Evolutionary conservation across 768 basidiomycete genomes (phyloP).

Genomic region (Termitomyces sp.): DNA sequence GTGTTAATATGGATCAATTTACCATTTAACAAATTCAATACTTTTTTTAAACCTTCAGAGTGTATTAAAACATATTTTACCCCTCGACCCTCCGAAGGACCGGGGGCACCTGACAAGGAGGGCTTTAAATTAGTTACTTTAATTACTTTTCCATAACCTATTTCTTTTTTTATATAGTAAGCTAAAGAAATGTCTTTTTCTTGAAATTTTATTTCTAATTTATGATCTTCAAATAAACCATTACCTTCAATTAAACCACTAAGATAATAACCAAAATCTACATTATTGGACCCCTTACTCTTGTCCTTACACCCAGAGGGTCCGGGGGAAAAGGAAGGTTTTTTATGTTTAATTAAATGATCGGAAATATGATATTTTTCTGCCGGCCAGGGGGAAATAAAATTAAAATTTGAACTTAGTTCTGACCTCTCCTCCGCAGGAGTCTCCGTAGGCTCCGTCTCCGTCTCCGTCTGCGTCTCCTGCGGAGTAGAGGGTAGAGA

Average conservation of each 20-base stretch:
- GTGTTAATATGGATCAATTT: neutral
- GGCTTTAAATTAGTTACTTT: neutral
- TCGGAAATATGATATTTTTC: too few relatives aligned
- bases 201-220: slow-evolving; percentile 1
- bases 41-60: neutral
- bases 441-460: too few relatives aligned
- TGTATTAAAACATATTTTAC: neutral
- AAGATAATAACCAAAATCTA: slow-evolving; percentile 1
- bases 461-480: too few relatives aligned
- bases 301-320: too few relatives aligned
- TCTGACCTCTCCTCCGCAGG: too few relatives aligned
- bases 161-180: neutral
- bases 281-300: neutral
- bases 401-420: too few relatives aligned
- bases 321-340: too few relatives aligned
- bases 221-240: slow-evolving; percentile 2
- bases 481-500: too few relatives aligned
- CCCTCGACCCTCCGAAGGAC: too few relatives aligned
- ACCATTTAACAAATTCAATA: slow-evolving; percentile 1
- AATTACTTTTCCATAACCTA: neutral
- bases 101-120: neutral
- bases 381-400: too few relatives aligned
- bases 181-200: slow-evolving; percentile 4
- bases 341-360: too few relatives aligned
- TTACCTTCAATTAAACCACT: slow-evolving; percentile 1